Evolutionary conservation across 2,329 filamentous ascomycete species (phyloP).

Genomic region (Fusarium euwallaceae): DNA sequence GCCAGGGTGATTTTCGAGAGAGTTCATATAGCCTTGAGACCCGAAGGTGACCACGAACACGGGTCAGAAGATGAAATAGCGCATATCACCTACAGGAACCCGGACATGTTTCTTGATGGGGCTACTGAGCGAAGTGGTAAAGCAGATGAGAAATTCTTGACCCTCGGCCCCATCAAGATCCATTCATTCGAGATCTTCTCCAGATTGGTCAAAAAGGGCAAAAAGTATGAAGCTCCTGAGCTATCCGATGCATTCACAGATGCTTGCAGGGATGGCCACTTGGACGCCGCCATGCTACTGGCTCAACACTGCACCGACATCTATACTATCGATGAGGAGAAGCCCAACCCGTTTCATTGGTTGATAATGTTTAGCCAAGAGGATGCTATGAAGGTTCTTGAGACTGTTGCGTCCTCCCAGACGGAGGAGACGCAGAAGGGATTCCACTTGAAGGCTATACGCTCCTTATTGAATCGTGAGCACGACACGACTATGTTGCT

Average conservation of each 20-base stretch:
- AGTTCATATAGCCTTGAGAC: neutral
- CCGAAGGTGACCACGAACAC: neutral
- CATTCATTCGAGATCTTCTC: constrained; percentile 1
- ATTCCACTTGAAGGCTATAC: neutral
- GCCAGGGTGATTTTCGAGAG: neutral
- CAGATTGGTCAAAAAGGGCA: neutral
- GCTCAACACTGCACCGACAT: neutral
- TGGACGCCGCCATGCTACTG: neutral
- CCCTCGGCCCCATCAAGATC: neutral
- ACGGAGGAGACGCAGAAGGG: neutral
- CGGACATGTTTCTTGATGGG: neutral
- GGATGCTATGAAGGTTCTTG: neutral
- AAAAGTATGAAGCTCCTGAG: neutral
- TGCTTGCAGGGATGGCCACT: constrained; percentile 5
- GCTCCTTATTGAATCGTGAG: neutral
- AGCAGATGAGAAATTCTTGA: neutral
- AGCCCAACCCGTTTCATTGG: constrained; percentile 6
- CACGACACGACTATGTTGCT: neutral
- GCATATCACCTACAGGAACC: neutral
- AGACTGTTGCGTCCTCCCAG: neutral
- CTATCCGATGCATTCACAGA: neutral
- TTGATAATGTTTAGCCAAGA: constrained; percentile 6
- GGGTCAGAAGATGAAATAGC: too few species aligned
- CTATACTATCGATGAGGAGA: neutral
- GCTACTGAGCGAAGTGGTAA: neutral